Percentiles rank a stretch among this genome's conserved stretches.
These are phyloP conservation scores for Pythium rishiriense DNA, from an alignment of 352 stramenopile species.

Conservation along the genomic window DNA sequence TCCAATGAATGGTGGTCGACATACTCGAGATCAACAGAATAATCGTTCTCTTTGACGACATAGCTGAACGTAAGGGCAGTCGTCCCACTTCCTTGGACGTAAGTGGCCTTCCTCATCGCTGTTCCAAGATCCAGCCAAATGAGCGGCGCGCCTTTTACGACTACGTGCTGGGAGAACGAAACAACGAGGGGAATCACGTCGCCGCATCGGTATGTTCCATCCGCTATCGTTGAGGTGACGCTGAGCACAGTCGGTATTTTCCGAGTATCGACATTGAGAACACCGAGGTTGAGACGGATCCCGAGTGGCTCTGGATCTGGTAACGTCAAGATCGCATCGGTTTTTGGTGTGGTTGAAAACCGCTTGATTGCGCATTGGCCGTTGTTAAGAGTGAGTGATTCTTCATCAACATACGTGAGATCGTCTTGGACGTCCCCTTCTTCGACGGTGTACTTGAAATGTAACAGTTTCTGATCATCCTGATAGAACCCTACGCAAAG, in stretches of 20 bases:
- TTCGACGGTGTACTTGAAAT: slow-evolving; percentile 76
- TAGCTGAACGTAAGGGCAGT: slow-evolving; percentile 66
- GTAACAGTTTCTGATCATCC: slow-evolving; percentile 48
- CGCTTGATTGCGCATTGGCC: slow-evolving; percentile 74
- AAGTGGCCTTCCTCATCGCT: slow-evolving; percentile 49
- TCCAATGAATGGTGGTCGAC: slow-evolving; percentile 84
- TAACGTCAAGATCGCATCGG: slow-evolving; percentile 61
- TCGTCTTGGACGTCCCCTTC: slow-evolving; percentile 50
- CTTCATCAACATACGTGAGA: slow-evolving; percentile 54
- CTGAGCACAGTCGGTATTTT: slow-evolving; percentile 49
- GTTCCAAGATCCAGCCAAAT: slow-evolving; percentile 70
- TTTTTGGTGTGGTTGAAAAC: slow-evolving; percentile 80
- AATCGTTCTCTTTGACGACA: slow-evolving; percentile 67
- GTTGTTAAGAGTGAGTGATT: slow-evolving; percentile 75
- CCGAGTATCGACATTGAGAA: slow-evolving; percentile 65
- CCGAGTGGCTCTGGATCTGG: slow-evolving; percentile 53
- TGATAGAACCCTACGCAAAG: slow-evolving; percentile 65
- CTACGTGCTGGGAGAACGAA: slow-evolving; percentile 68
- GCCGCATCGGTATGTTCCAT: slow-evolving; percentile 65
- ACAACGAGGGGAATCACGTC: slow-evolving; percentile 64
- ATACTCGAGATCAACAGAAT: slow-evolving; percentile 76
- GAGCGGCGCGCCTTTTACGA: slow-evolving; percentile 60
- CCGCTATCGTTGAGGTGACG: slow-evolving; percentile 45
- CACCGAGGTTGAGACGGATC: slow-evolving; percentile 24
- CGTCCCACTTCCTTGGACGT: slow-evolving; percentile 52